A percentile compares a stretch with the other conserved stretches of the same genome.
Conservation (phyloP, 306 rosid species). For the Echinosophora koreensis region DNA sequence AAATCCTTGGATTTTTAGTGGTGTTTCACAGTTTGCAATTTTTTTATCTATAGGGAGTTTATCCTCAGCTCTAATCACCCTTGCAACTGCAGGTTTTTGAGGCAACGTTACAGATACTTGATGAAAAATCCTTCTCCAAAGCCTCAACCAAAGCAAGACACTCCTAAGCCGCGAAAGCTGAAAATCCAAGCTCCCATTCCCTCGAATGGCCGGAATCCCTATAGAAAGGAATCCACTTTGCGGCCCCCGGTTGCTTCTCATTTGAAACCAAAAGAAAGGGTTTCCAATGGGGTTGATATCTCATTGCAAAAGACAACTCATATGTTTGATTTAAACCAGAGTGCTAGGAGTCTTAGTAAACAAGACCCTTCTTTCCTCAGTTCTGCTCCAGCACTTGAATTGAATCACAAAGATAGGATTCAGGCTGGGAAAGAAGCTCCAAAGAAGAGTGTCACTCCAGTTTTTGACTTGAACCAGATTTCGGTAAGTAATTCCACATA, state of each 20-base stretch:
- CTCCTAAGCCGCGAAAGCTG: slow-evolving; percentile 46
- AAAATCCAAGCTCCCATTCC: slow-evolving; percentile 44
- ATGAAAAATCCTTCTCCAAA: slow-evolving; percentile 51
- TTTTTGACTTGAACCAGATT: slow-evolving; percentile 84
- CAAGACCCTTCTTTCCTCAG: slow-evolving; percentile 53
- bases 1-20: neutral
- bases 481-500: slow-evolving; percentile 56
- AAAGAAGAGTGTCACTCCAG: slow-evolving; percentile 55
- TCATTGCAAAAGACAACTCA: slow-evolving; percentile 48
- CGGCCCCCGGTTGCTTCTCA: slow-evolving; percentile 40
- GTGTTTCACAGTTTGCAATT: neutral
- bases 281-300: slow-evolving; percentile 44
- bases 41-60: neutral
- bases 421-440: slow-evolving; percentile 59
- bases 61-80: slow-evolving; percentile 13
- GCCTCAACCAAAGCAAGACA: slow-evolving; percentile 53
- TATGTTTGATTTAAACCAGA: slow-evolving; percentile 70
- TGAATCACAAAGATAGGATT: slow-evolving; percentile 61
- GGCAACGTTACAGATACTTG: slow-evolving; percentile 67
- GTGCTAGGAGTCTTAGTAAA: slow-evolving; percentile 50
- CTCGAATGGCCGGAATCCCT: slow-evolving; percentile 54
- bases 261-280: slow-evolving; percentile 57
- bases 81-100: slow-evolving; percentile 69
- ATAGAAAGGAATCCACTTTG: slow-evolving; percentile 55
- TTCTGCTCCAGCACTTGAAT: slow-evolving; percentile 52